Base-by-base conservation (phyloP, 2,329 filamentous ascomycete species). In the Lachnellula suecica region DNA sequence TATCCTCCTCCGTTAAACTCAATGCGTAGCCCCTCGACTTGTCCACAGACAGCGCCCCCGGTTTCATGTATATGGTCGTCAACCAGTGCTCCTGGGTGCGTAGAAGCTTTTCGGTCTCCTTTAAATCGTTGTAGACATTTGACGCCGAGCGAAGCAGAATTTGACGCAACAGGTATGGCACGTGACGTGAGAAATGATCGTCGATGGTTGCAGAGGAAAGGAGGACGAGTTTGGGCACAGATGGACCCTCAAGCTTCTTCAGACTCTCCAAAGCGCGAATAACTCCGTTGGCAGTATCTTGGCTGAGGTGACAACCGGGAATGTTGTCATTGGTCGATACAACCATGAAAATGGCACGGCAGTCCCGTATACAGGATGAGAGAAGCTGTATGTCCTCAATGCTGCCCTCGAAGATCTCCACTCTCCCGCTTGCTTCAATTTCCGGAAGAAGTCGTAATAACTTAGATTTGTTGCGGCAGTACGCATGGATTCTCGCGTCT, bases 151-250 rank as follows among this genome's bases (percentile, higher is more conserved):
- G 35, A 1, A 64, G 55, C 53, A 75, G 52, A 31, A 73, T 61
- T 0, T 40, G 49, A 19, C 55, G 67, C 24, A 70, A 61, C 47
- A 56, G 59, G 25, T 11, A 27, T 0, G 71, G 70, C 52, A 63
- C 57, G 20, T 67, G 29, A 20, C 63, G 59, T 15, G 61, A 61
- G 4, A 78, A 63, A 10, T 69, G 58, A 20, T 68, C 58, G 50
- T 78, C 73, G 35, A 76, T 61, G 15, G 68, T 73, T 4, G 70
- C 68, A 0, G 75, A 78, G 4, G 63, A 70, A 17, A 79, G 70
- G 2, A 79, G 57, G 8, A 78, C 59, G 0, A 79, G 54, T 49
- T 70, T 71, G 0, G 75, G 75, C 4, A 69, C 23, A 4, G 15
- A 15, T 2, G 45, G 38, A 1, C 29, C 8, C 0, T 48, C 41